Conservation (phyloP, 192 early-diverging fungal species). For the Jimgerdemannia lactiflua region DNA sequence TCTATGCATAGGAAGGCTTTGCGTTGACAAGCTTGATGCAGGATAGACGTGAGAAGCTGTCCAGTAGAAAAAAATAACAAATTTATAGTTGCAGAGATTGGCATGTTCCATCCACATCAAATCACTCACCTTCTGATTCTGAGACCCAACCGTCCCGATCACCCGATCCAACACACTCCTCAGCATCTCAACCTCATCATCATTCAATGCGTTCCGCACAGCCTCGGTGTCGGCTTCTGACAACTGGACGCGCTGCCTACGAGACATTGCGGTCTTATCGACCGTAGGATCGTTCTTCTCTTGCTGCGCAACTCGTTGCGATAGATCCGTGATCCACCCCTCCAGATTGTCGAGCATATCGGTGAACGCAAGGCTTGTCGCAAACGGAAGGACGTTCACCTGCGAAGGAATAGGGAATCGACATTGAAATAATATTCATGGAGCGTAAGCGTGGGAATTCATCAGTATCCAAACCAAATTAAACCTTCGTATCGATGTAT, state of each 20-base stretch:
- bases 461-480: background rate
- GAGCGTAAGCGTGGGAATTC: background rate
- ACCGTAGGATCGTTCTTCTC: background rate
- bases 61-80: constrained; percentile 13
- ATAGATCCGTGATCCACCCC: background rate
- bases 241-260: constrained; percentile 9
- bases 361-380: constrained; percentile 8
- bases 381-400: constrained; percentile 39
- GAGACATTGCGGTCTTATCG: background rate
- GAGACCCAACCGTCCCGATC: background rate
- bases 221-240: constrained; percentile 27
- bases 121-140: background rate
- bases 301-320: background rate
- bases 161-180: constrained; percentile 19
- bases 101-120: background rate
- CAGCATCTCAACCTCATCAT: constrained; percentile 31
- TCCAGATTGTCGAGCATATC: background rate
- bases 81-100: constrained; percentile 9
- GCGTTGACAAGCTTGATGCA: constrained; percentile 32
- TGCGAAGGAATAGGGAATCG: background rate
- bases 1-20: constrained; percentile 34
- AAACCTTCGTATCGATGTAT: constrained; percentile 50
- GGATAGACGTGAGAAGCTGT: constrained; percentile 18
- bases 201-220: constrained; percentile 29
- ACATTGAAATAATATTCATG: background rate